These are phyloP conservation scores for Myriosclerotinia curreyana DNA, from an alignment of 2,329 filamentous ascomycete species.

Conservation along the genomic window DNA sequence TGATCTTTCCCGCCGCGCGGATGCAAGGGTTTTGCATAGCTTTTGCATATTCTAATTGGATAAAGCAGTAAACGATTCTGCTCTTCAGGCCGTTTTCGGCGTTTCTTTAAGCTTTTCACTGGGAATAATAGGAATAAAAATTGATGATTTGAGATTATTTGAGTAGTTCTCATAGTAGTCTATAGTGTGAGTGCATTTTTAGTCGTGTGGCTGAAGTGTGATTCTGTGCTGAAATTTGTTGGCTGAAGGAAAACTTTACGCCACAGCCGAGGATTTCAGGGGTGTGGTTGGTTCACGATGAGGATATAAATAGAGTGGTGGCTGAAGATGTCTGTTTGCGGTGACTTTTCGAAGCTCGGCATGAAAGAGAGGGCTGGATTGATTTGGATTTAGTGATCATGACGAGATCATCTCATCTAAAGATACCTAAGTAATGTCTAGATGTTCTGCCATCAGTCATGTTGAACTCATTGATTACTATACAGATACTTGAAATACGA, in stretches of 20 bases:
- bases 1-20: background rate
- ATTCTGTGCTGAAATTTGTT: background rate
- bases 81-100: background rate
- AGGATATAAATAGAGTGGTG: slow-evolving; percentile 15
- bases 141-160: background rate
- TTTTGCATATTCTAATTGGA: background rate
- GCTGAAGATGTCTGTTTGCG: background rate
- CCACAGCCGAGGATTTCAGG: background rate
- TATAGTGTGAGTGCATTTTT: background rate
- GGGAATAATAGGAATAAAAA: slow-evolving; percentile 4
- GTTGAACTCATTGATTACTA: background rate
- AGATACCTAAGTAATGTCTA: background rate
- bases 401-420: background rate
- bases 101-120: background rate
- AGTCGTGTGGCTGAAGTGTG: background rate
- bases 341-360: background rate
- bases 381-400: background rate
- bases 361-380: background rate
- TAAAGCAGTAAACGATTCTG: background rate
- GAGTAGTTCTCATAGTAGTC: background rate
- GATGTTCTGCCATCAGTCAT: background rate
- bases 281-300: background rate
- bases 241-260: background rate
- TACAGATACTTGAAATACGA: background rate
- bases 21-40: background rate